These are phyloP conservation scores for Daldinia concentrica DNA, from an alignment of 495 filamentous ascomycete genomes.

Conservation along the genomic window DNA sequence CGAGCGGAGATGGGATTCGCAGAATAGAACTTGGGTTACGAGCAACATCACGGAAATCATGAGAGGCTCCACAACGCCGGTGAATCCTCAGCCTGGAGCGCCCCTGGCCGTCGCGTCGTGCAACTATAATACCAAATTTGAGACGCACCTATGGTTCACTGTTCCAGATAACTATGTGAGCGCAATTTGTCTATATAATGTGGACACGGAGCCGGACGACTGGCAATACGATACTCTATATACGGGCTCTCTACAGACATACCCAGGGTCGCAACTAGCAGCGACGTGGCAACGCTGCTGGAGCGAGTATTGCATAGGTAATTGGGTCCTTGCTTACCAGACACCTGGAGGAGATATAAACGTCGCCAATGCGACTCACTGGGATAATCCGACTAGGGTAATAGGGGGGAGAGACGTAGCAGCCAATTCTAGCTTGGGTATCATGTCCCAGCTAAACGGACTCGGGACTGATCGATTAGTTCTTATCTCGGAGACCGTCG, in stretches of 20 bases:
- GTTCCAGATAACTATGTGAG: conserved; percentile 11
- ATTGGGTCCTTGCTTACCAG: conserved; percentile 31
- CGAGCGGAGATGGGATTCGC: conserved; percentile 28
- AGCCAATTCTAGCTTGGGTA: conserved; percentile 17
- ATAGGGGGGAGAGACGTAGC: conserved; percentile 3
- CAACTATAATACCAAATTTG: background rate
- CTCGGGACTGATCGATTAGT: background rate
- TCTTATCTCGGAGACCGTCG: conserved; percentile 17
- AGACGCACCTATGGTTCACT: conserved; percentile 24
- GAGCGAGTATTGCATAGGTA: background rate
- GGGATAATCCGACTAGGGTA: background rate
- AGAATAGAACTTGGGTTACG: conserved; percentile 23
- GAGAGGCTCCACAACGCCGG: background rate
- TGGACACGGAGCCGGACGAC: background rate
- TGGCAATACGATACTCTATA: conserved; percentile 10
- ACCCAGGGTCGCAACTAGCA: conserved; percentile 15
- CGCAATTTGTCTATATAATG: background rate
- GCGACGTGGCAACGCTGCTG: conserved; percentile 28
- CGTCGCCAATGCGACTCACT: conserved; percentile 16
- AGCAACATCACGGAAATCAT: conserved; percentile 25
- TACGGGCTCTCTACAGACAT: background rate
- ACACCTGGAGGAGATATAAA: conserved; percentile 6
- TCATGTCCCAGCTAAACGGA: conserved; percentile 17
- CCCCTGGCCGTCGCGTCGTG: conserved; percentile 10
- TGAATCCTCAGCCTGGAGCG: conserved; percentile 8